A percentile compares a stretch with the other conserved stretches of the same genome.
These are phyloP conservation scores for Chaetomium cochliodes DNA, from an alignment of 495 filamentous ascomycete species.

Conservation along the genomic window DNA sequence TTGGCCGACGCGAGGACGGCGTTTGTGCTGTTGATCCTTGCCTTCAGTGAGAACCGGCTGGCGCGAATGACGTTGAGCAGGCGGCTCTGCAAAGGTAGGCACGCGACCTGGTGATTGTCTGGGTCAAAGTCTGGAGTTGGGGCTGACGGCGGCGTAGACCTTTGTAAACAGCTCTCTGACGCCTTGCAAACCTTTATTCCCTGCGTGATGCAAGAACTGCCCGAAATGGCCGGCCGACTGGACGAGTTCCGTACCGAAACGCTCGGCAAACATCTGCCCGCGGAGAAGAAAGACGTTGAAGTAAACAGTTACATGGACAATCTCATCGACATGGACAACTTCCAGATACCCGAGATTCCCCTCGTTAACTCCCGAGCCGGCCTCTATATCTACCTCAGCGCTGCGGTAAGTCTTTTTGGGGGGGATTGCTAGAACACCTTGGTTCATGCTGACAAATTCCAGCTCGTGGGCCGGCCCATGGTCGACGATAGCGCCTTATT, in stretches of 20 bases:
- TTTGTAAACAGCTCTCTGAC: conserved; percentile 48
- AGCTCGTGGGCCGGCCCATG: conserved; percentile 79
- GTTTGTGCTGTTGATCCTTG: conserved; percentile 52
- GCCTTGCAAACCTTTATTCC: conserved; percentile 54
- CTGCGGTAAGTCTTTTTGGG: conserved; percentile 57
- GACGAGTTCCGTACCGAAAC: conserved; percentile 54
- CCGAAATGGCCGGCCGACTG: conserved; percentile 50
- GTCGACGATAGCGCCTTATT: conserved; percentile 78
- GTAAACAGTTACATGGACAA: conserved; percentile 55
- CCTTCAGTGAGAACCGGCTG: conserved; percentile 50
- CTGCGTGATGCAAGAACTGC: conserved; percentile 49
- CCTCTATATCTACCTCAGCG: conserved; percentile 87
- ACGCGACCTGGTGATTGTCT: background rate
- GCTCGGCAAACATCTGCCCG: conserved; percentile 46
- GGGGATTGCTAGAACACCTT: background rate
- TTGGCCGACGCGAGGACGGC: conserved; percentile 54
- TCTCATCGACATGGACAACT: conserved; percentile 54
- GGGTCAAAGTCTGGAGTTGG: background rate
- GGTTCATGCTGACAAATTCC: conserved; percentile 37
- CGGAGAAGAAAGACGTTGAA: conserved; percentile 47
- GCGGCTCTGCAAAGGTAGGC: conserved; percentile 45
- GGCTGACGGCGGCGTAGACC: conserved; percentile 36
- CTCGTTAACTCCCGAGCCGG: conserved; percentile 78
- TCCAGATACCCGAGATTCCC: conserved; percentile 63
- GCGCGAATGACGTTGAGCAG: conserved; percentile 48